These are phyloP conservation scores for Solanum pinnatisectum DNA, from an alignment of 257 asterid species.

Conservation along the genomic window DNA sequence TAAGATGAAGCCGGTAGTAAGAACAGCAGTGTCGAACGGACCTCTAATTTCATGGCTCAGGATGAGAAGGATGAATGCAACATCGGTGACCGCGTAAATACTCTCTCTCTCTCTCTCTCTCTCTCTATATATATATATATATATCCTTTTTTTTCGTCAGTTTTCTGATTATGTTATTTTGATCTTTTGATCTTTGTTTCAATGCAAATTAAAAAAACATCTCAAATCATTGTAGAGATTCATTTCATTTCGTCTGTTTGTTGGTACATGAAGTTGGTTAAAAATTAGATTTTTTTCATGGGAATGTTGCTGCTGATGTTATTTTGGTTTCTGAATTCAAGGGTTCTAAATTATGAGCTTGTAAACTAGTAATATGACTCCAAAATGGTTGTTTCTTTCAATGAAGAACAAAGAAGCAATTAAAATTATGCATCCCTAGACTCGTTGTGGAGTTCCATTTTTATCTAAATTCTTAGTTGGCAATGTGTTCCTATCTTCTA, in stretches of 20 bases:
- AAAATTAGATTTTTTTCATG: not conserved
- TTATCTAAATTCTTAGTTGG: not conserved
- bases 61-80: conserved; percentile 22
- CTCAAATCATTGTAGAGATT: not conserved
- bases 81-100: not conserved
- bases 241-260: not conserved
- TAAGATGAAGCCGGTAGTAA: conserved; percentile 72
- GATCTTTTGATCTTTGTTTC: not conserved
- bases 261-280: not conserved
- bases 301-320: not conserved
- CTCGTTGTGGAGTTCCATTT: not conserved
- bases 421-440: not conserved
- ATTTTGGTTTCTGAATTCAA: not conserved
- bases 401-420: not conserved
- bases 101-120: not conserved
- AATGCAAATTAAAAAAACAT: not conserved
- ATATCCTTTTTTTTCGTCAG: not conserved
- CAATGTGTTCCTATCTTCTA: not conserved
- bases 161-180: not conserved
- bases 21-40: conserved; percentile 68
- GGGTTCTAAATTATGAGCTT: not conserved
- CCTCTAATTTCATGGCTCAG: conserved; percentile 91
- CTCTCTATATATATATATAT: not conserved
- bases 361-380: not conserved
- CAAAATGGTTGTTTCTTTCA: not conserved